Evolutionary conservation across 176 grass and related monocot genomes (phyloP).

Genomic region (Oryza meyeriana): DNA sequence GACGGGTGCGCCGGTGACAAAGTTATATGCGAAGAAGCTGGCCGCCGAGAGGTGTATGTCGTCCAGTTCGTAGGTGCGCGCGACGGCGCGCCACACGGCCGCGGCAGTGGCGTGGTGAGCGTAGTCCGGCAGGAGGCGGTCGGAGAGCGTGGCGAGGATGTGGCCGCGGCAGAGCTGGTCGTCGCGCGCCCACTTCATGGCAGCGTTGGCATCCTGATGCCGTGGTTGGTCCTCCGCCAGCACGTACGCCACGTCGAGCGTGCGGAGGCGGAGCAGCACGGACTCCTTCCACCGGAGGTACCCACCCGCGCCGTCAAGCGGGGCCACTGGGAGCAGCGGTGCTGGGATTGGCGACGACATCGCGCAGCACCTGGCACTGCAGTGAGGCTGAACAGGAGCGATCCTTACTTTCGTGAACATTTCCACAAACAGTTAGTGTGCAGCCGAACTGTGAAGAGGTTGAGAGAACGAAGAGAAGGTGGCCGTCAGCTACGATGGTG

Average conservation of each 20-base stretch:
- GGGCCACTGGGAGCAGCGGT: constrained; percentile 2
- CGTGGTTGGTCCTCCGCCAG: constrained; percentile 3
- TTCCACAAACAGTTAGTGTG: too few species aligned
- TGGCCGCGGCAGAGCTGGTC: constrained; percentile 45
- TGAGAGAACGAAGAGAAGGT: too few species aligned
- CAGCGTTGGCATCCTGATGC: too few species aligned
- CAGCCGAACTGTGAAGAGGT: too few species aligned
- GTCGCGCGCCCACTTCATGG: constrained; percentile 19
- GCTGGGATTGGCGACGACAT: background rate
- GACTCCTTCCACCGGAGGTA: constrained; percentile 49
- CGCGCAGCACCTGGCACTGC: background rate
- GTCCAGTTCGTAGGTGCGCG: constrained; percentile 5
- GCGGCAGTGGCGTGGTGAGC: constrained; percentile 11
- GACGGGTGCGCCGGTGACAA: background rate
- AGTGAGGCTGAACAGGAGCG: too few species aligned
- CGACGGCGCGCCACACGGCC: constrained; percentile 34
- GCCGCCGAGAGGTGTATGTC: fast-evolving
- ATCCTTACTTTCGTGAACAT: too few species aligned
- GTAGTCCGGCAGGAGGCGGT: constrained; percentile 36
- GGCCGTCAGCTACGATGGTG: too few species aligned
- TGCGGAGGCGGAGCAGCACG: constrained; percentile 25
- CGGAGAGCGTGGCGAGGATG: constrained; percentile 37
- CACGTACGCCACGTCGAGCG: constrained; percentile 15
- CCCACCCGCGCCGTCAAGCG: constrained; percentile 17
- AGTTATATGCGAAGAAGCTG: background rate